A percentile compares a stretch with the other conserved stretches of the same genome.
These are phyloP conservation scores for barley (Hordeum vulgare) DNA, from an alignment of 176 grass and related monocot genomes.

Conservation along the genomic window DNA sequence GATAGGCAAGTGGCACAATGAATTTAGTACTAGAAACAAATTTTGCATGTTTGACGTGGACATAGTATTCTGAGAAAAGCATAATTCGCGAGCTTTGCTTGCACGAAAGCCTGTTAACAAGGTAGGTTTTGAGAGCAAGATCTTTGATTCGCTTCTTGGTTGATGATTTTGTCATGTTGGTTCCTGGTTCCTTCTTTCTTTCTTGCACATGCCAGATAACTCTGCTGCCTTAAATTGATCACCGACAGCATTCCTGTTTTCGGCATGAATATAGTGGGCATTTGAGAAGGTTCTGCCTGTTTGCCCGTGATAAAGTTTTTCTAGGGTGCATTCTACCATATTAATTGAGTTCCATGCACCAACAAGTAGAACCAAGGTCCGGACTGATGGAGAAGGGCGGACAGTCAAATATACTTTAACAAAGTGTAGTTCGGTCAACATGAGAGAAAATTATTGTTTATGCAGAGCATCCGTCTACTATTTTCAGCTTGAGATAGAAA, in stretches of 20 bases:
- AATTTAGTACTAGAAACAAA: conserved; percentile 42
- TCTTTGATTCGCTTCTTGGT: conserved; percentile 29
- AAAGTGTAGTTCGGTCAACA: not conserved
- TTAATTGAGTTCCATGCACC: not conserved
- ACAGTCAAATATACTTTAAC: not conserved
- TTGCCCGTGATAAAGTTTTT: conserved; percentile 18
- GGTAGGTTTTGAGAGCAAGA: conserved; percentile 13
- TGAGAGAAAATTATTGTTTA: not conserved
- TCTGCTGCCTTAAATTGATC: conserved; percentile 6
- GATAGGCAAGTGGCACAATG: conserved; percentile 24
- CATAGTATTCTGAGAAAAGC: conserved; percentile 41
- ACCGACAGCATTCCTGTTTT: conserved; percentile 16
- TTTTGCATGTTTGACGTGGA: conserved; percentile 42
- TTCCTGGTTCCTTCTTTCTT: conserved; percentile 46
- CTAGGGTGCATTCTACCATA: not conserved
- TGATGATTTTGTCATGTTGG: conserved; percentile 29
- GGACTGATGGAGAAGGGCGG: not conserved
- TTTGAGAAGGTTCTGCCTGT: conserved; percentile 24
- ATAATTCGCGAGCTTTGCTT: conserved; percentile 4
- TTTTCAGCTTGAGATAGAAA: not conserved
- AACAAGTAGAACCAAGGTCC: not conserved
- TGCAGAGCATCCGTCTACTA: not conserved
- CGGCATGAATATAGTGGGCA: conserved; percentile 24
- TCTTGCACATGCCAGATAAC: conserved; percentile 3
- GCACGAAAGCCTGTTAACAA: conserved; percentile 22